Percentiles rank a stretch among this genome's conserved stretches.
These are phyloP conservation scores for Lipomyces oligophaga DNA, from an alignment of 805 yeast species.

Conservation along the genomic window DNA sequence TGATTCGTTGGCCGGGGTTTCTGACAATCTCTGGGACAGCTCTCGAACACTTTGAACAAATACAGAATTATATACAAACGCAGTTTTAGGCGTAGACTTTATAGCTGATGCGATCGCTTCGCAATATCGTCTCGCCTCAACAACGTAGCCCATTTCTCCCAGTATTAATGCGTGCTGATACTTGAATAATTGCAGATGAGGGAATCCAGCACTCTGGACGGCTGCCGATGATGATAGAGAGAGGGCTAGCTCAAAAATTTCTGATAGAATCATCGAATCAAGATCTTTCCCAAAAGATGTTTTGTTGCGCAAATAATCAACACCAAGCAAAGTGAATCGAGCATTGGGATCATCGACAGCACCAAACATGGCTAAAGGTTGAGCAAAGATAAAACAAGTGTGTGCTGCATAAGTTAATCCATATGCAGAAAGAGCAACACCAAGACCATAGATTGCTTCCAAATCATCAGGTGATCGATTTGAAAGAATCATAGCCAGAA, in stretches of 20 bases:
- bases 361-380: constrained; percentile 32
- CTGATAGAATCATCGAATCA: constrained; percentile 56
- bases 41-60: constrained; percentile 39
- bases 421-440: constrained; percentile 38
- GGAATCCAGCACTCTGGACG: constrained; percentile 34
- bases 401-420: constrained; percentile 44
- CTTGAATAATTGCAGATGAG: constrained; percentile 58
- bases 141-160: constrained; percentile 59
- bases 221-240: constrained; percentile 34
- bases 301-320: constrained; percentile 34
- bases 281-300: constrained; percentile 45
- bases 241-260: constrained; percentile 60
- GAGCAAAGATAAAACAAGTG: constrained; percentile 39
- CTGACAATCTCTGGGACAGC: constrained; percentile 40
- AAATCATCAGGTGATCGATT: constrained; percentile 33
- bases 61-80: constrained; percentile 31
- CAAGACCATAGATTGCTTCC: constrained; percentile 39
- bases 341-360: constrained; percentile 27
- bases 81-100: constrained; percentile 42
- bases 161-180: constrained; percentile 63
- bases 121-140: constrained; percentile 60
- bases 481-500: constrained; percentile 34
- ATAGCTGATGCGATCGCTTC: constrained; percentile 48
- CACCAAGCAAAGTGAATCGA: constrained; percentile 33
- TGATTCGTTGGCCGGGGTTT: constrained; percentile 39